phyloP scores from a whole-genome alignment of 108 stramenopile species.

The Conticribra guillardii region DNA sequence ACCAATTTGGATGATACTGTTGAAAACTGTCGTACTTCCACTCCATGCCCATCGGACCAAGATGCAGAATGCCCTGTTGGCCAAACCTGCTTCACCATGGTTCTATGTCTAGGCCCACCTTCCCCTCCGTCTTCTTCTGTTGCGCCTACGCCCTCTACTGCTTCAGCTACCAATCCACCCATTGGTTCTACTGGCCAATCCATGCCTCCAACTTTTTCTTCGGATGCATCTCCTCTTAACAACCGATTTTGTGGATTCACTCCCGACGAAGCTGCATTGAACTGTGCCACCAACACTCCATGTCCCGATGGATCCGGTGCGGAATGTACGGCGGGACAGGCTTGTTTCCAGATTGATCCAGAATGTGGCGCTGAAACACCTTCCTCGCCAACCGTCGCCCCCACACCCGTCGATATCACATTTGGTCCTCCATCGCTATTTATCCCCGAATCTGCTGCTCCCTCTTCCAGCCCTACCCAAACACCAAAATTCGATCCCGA shows the following conservation, averaged over 20 bases:
- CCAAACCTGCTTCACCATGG: conserved; percentile 9
- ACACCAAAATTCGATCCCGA: conserved; percentile 21
- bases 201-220: too few relatives aligned
- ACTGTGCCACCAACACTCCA: conserved; percentile 17
- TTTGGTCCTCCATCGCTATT: not conserved
- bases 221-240: too few relatives aligned
- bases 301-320: conserved; percentile 17
- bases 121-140: too few relatives aligned
- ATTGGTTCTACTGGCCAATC: too few relatives aligned
- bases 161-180: too few relatives aligned
- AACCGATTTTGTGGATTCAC: conserved; percentile 14
- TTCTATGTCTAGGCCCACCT: too few relatives aligned
- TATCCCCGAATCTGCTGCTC: not conserved
- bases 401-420: not conserved
- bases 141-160: too few relatives aligned
- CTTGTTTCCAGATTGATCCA: conserved; percentile 16
- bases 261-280: conserved; percentile 14
- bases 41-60: not conserved
- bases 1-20: not conserved
- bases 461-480: not conserved
- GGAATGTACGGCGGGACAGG: conserved; percentile 6
- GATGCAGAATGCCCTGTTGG: conserved; percentile 2
- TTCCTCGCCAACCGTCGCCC: not conserved
- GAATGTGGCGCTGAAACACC: not conserved
- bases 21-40: conserved; percentile 2